Evolutionary conservation across 345 rosid species (phyloP), one percentile per base, ranked within the genome.

Genomic region (Citrus glauca): DNA sequence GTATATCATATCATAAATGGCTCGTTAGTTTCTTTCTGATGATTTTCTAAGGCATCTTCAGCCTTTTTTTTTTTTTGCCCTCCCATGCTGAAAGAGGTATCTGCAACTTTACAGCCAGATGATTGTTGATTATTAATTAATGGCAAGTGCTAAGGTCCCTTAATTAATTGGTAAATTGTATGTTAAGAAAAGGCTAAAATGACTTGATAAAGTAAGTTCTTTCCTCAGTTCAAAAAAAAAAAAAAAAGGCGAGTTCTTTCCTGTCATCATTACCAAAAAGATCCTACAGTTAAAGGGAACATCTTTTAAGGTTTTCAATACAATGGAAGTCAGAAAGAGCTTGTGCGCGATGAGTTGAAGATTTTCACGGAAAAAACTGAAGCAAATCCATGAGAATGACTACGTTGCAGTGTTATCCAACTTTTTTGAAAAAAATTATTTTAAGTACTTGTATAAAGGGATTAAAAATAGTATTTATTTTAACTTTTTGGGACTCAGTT

Each of bases 201-300:
- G 33, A 32, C 22, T 19, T 69, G 33, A 33, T 74, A 33, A 38
- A 79, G 45, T 45, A 69, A 42, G 76, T 66, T 81, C 33, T 37
- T 24, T 66, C 66, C 78, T 71, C 78, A 32, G 4, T 32, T 32
- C 33, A 32, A 32, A 32, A 32, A 32, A 32, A 32, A 32, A 0
- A 32, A 32, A 33, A 38, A 4, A n/a, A n/a, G 77, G 37, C 24
- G 50, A 42, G 74, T 56, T 79, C 33, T 37, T 24, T 66, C 66
- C 78, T 73, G 77, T 75, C 42, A 57, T 82, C 86, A 59, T 73
- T 9, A 74, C 80, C 80, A 64, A 77, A 71, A 74, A 63, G 37
- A 42, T 73, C 82, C 78, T 30, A 55, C 28, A 5, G 67, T 60
- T 67, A 5, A 5, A 75, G 71, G 71, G 2, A 64, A 45, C 25